Evolutionary conservation across 2,329 filamentous ascomycete species (phyloP).

Genomic region (Stagonosporopsis cucurbitacearum): DNA sequence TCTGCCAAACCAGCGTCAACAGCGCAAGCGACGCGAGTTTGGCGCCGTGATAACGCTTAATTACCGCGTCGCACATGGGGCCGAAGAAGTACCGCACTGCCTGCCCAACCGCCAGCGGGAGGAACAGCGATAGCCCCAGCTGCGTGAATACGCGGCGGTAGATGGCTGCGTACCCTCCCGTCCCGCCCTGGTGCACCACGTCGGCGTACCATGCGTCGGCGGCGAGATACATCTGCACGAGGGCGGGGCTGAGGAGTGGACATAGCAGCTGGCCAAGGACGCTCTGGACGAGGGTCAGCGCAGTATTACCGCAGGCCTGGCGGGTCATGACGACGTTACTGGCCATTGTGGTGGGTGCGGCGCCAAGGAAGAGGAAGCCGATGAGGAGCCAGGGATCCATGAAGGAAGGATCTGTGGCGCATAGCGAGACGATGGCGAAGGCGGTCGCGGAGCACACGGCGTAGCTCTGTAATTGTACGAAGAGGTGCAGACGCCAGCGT

Average conservation of each 20-base stretch:
- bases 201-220: slow-evolving; percentile 61
- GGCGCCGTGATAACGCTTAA: no score
- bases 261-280: slow-evolving; percentile 73
- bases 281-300: slow-evolving; percentile 64
- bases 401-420: slow-evolving; percentile 55
- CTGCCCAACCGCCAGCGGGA: slow-evolving; percentile 70
- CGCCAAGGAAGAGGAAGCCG: slow-evolving; percentile 71
- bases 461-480: slow-evolving; percentile 72
- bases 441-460: slow-evolving; percentile 69
- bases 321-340: slow-evolving; percentile 78
- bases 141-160: slow-evolving; percentile 73
- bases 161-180: slow-evolving; percentile 63
- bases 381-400: slow-evolving; percentile 71
- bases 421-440: slow-evolving; percentile 61
- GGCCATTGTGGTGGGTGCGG: slow-evolving; percentile 74
- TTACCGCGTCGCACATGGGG: slow-evolving; percentile 61
- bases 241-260: slow-evolving; percentile 69
- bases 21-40: slow-evolving; percentile 54
- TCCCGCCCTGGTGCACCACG: slow-evolving; percentile 60
- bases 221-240: slow-evolving; percentile 68
- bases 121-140: slow-evolving; percentile 69
- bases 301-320: slow-evolving; percentile 67
- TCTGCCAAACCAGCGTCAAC: slow-evolving; percentile 66
- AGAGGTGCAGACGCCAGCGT: slow-evolving; percentile 71
- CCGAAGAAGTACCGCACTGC: slow-evolving; percentile 63